These are phyloP conservation scores for Rostrohypoxylon terebratum DNA, from an alignment of 495 filamentous ascomycete genomes.

Conservation along the genomic window DNA sequence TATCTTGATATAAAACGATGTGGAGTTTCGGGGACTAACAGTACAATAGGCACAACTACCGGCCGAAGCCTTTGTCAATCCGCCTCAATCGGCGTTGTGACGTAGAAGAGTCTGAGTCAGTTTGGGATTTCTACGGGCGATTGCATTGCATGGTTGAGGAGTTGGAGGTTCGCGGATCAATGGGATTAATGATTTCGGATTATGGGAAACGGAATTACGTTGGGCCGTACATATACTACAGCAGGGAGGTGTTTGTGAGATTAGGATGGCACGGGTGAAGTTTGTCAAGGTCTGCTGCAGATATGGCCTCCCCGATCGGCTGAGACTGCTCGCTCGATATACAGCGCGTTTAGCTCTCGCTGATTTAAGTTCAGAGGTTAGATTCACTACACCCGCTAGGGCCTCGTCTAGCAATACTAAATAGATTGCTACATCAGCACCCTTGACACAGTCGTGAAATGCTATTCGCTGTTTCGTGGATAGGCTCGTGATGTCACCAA, in stretches of 20 bases:
- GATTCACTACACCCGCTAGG: constrained; percentile 7
- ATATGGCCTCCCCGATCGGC: constrained; percentile 13
- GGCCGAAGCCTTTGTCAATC: constrained; percentile 51
- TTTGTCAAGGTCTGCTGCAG: neutral
- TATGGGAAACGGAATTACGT: constrained; percentile 9
- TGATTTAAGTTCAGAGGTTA: neutral
- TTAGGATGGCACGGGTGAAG: neutral
- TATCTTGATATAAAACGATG: neutral
- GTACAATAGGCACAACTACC: constrained; percentile 51
- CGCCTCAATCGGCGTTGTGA: constrained; percentile 24
- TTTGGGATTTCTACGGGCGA: constrained; percentile 7
- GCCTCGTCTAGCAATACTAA: constrained; percentile 18
- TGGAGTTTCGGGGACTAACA: constrained; percentile 11
- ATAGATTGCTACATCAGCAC: constrained; percentile 3
- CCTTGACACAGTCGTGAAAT: neutral
- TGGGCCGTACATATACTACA: constrained; percentile 23
- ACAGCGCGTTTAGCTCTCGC: constrained; percentile 21
- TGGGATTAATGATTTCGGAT: constrained; percentile 17
- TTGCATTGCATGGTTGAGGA: constrained; percentile 38
- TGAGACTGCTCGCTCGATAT: constrained; percentile 13
- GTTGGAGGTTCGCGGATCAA: constrained; percentile 38
- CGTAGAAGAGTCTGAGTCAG: neutral
- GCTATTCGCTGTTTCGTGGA: neutral
- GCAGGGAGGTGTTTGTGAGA: neutral
- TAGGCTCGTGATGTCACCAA: neutral